Base-by-base conservation (phyloP, 2,329 filamentous ascomycete species). In the Nigrograna mackinnonii region DNA sequence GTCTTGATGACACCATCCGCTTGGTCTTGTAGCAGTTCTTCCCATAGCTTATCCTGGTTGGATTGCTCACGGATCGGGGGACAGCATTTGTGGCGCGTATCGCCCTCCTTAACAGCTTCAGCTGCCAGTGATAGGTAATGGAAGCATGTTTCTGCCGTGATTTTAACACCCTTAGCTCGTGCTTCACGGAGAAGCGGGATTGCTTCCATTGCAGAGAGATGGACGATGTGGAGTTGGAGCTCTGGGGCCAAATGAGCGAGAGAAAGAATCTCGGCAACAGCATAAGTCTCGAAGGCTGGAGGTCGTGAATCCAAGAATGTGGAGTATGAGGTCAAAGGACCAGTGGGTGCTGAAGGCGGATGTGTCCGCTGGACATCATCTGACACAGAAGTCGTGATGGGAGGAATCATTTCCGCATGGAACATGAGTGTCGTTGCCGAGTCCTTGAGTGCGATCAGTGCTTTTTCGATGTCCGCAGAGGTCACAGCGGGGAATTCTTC, bases 321-420 rank as follows among this genome's bases (percentile, higher is more conserved):
- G 49, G 83, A 82, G 74, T 99, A 99, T 21, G 85, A 77, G 39
- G 85, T 85, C 19, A 91, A 74, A 9, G 86, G 83, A 13, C 89
- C 90, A 20, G 79, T 77, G 4, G 89, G 89, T 1, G 80, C 81
- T 5, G 87, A 72, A 0, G 89, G 87, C 14, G 89, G 82, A 5
- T 80, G 75, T 0, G 87, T 88, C 19, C 73, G 70, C 58, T 89
- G 86, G 4, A 90, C 84, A 19, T 84, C 83, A 65, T 94, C 89
- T 39, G 88, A 87, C 2, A 91, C 87, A 0, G 89, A 91, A 53
- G 83, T 82, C 37, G 87, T 73, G 53, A 91, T 87, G 14, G 90
- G 89, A n/a, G 92, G 91, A 11, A 95, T 85, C 91, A 96, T 97
- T 70, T 99, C 94, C 43, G 94, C 94, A 65, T 99, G 94, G 75